These are phyloP conservation scores for Boletus edulis DNA, from an alignment of 768 basidiomycete species.

Conservation along the genomic window DNA sequence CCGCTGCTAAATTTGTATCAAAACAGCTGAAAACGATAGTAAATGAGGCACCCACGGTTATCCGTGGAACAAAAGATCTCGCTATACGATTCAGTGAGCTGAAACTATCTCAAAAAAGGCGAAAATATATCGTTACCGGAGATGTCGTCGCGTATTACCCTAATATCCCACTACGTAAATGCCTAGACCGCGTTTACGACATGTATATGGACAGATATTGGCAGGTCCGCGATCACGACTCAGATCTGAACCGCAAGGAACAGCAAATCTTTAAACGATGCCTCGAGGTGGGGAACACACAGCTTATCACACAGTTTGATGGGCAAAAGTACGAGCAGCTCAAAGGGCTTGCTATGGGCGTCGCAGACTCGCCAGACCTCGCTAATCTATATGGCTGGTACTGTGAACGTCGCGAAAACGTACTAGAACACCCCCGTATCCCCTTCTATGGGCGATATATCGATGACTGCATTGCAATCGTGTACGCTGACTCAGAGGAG, in stretches of 20 bases:
- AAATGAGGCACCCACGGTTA: too few species aligned
- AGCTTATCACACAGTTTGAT: neutral
- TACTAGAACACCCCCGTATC: too few species aligned
- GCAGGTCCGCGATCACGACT: neutral
- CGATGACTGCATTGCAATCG: neutral
- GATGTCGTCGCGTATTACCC: conserved; percentile 11
- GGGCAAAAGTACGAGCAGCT: neutral
- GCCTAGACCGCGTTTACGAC: neutral
- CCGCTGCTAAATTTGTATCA: too few species aligned
- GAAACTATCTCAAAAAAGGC: too few species aligned
- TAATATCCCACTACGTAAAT: neutral
- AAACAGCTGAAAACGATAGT: too few species aligned
- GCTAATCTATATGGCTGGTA: conserved; percentile 9
- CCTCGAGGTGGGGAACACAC: neutral
- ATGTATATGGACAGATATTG: neutral
- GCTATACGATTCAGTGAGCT: too few species aligned
- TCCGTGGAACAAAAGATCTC: too few species aligned
- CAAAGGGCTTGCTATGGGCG: conserved; percentile 5
- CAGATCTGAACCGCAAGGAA: neutral
- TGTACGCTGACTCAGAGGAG: neutral
- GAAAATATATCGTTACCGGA: neutral
- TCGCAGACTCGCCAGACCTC: conserved; percentile 12
- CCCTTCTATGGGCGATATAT: conserved; percentile 2
- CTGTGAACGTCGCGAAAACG: neutral
- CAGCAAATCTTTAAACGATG: neutral